Evolutionary conservation across 306 rosid genomes (phyloP), one percentile per base, ranked within the genome.

Genomic region (Castanea crenata): DNA sequence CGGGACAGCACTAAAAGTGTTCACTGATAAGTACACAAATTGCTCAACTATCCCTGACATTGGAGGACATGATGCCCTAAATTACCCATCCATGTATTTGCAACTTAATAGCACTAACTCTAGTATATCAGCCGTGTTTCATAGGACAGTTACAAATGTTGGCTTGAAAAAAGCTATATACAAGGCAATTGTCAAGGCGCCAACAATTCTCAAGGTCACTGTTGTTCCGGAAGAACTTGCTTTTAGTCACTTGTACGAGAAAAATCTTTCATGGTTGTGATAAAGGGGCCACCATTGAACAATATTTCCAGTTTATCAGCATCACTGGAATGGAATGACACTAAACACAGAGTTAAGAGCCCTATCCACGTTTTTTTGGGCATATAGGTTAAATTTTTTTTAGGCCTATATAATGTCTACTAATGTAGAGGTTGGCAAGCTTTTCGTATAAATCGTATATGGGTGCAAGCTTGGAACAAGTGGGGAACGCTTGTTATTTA

Each of bases 81-180:
- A 91, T 88, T 94, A 91, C 86, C 97, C 96, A 25, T 75, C 88
- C 74, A 86, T 94, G 96, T 89, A 82, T 76, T 2, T 76, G 29
- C 85, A 80, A 59, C 80, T 88, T 10, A 5, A 0, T 3, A 19
- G 6, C 21, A 7, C 74, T 4, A 61, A 58, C 35, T 79, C 88
- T 10, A 49, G 32, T 14, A 79, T 88, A 71, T 78, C 87, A 5
- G 93, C 92, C 3, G 83, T 89, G 51, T 94, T 88, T 78, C 27
- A 77, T 51, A 76, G 97, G 57, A 88, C 78, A 6, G 89, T 90
- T 27, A 94, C 88, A 14, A 80, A 91, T 25, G 97, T 94, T 38
- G 96, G 94, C 23, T 69, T 4, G 16, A 76, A 77, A 11, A 44
- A 11, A 29, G 83, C 97, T 1, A 79, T 75, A 7, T 94, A 91